These are phyloP conservation scores for Pyricularia sp. DNA, from an alignment of 2,329 filamentous ascomycete species.

Conservation along the genomic window DNA sequence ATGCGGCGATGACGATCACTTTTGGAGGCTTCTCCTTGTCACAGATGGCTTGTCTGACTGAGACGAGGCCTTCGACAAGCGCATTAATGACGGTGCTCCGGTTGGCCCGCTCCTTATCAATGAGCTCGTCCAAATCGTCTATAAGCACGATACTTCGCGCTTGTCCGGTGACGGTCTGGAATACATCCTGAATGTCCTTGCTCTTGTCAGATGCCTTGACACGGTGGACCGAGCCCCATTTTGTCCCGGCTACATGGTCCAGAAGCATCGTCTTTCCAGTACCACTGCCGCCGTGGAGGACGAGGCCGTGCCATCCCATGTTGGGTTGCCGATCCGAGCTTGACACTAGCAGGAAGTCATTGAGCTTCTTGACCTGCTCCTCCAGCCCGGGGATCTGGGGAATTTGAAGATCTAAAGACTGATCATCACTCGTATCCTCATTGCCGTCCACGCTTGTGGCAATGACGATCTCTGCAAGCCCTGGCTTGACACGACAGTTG, in stretches of 20 bases:
- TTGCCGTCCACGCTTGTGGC: slow-evolving; percentile 10
- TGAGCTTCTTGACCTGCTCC: slow-evolving; percentile 54
- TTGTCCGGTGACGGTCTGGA: slow-evolving; percentile 57
- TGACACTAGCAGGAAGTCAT: slow-evolving; percentile 43
- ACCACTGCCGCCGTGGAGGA: slow-evolving; percentile 73
- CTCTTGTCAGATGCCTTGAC: slow-evolving; percentile 48
- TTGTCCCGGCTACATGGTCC: slow-evolving; percentile 52
- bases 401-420: slow-evolving; percentile 30
- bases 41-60: slow-evolving; percentile 17
- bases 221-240: slow-evolving; percentile 61
- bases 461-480: slow-evolving; percentile 16
- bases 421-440: slow-evolving; percentile 5
- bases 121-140: slow-evolving; percentile 65
- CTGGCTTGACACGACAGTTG: slow-evolving; percentile 30
- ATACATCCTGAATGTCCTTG: slow-evolving; percentile 53
- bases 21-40: slow-evolving; percentile 30
- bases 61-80: slow-evolving; percentile 45
- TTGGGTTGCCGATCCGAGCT: slow-evolving; percentile 15
- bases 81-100: slow-evolving; percentile 39
- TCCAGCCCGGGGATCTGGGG: slow-evolving; percentile 59
- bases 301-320: slow-evolving; percentile 43
- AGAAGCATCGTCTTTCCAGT: slow-evolving; percentile 78
- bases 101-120: slow-evolving; percentile 48
- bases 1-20: slow-evolving; percentile 67
- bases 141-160: slow-evolving; percentile 74